Conservation (phyloP, 306 rosid species). For the Quercus cerris region DNA sequence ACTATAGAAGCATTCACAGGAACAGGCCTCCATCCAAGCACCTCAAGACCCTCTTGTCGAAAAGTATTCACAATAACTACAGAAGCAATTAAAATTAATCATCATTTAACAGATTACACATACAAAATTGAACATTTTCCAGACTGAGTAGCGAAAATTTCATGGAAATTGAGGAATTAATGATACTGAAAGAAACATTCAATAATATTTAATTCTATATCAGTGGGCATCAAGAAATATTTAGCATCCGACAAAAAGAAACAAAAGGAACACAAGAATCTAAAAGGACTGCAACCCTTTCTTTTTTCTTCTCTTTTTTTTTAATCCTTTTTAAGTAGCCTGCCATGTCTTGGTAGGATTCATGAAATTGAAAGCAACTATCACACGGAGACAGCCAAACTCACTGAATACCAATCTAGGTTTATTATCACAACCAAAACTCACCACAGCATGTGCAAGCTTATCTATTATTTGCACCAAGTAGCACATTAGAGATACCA, state of each 20-base stretch:
- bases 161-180: not conserved
- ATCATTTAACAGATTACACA: slow-evolving; percentile 32
- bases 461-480: not conserved
- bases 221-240: not conserved
- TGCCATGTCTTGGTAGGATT: not conserved
- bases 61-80: slow-evolving; percentile 78
- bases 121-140: not conserved
- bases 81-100: slow-evolving; percentile 33
- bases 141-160: not conserved
- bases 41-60: slow-evolving; percentile 96
- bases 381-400: not conserved
- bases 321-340: not conserved
- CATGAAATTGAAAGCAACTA: not conserved
- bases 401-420: not conserved
- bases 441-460: too few species aligned
- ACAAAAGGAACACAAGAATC: not conserved
- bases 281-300: not conserved
- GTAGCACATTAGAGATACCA: not conserved
- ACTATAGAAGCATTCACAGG: slow-evolving; percentile 88
- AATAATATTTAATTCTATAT: not conserved
- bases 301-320: not conserved
- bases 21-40: slow-evolving; percentile 98
- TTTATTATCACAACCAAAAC: not conserved
- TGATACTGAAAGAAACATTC: not conserved
- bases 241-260: not conserved